Conservation (phyloP, 1,139 yeast genomes). For the Citeromyces siamensis region DNA sequence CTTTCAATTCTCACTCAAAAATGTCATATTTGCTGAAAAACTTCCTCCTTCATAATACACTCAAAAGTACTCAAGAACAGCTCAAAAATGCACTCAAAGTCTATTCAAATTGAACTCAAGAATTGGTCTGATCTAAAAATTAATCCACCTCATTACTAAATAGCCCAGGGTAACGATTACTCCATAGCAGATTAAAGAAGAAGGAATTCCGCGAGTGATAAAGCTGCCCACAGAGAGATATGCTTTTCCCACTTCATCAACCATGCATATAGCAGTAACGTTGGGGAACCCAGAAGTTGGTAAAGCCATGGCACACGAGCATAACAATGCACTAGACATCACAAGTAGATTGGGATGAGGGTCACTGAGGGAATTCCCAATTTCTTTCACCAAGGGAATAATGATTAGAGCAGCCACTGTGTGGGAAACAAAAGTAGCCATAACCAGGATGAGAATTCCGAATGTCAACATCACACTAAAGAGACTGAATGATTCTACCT, state of each 20-base stretch:
- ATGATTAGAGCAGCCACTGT: conserved; percentile 92
- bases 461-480: conserved; percentile 64
- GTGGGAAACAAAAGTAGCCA: conserved; percentile 92
- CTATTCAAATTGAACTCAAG: too few relatives aligned
- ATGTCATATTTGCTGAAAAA: too few relatives aligned
- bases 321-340: conserved; percentile 73
- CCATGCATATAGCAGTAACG: conserved; percentile 87
- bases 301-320: conserved; percentile 91
- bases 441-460: conserved; percentile 64
- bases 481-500: conserved; percentile 47
- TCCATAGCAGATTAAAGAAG: conserved; percentile 59
- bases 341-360: conserved; percentile 67
- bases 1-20: too few relatives aligned
- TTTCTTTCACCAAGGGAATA: conserved; percentile 77
- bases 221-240: conserved; percentile 76
- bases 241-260: conserved; percentile 81
- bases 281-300: conserved; percentile 97
- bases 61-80: too few relatives aligned
- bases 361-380: conserved; percentile 61
- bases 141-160: conserved; percentile 39
- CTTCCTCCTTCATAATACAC: too few relatives aligned
- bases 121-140: conserved; percentile 12
- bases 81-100: too few relatives aligned
- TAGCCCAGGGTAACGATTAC: conserved; percentile 74
- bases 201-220: conserved; percentile 80